Evolutionary conservation across 2,329 filamentous ascomycete genomes (phyloP), one percentile per base, ranked within the genome.

Genomic region (Exophiala sp.): DNA sequence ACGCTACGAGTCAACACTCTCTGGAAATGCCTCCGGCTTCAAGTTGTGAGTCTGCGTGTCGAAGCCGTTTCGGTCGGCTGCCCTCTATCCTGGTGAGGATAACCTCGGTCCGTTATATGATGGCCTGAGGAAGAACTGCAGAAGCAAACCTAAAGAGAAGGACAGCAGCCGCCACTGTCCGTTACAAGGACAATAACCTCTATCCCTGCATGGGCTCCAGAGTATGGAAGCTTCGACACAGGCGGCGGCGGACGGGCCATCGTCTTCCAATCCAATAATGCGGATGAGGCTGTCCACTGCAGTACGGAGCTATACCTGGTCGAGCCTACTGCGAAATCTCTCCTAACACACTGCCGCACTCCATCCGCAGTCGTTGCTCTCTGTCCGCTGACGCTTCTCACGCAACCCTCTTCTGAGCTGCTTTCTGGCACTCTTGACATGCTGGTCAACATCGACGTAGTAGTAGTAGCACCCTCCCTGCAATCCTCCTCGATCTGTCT

Each of bases 341-440:
- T n/a, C n/a, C n/a, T 22, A 42, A 3, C 23, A 7, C 11, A 3
- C 14, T 3, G 6, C 38, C 8, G 21, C 14, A 41, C 38, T n/a
- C 21, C 38, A 14, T 24, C 38, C 19, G 21, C 38, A 27, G 19
- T 21, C 27, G 8, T 41, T 6, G 21, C 16, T 22, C 24, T 41
- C 19, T 41, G 39, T 18, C 41, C 24, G 41, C 41, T 43, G 41
- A 43, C 41, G 27, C 19, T n/a, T 9, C 41, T 14, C 41, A 29
- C 32, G 41, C 41, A 32, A 43, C 41, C 41, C 41, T 43, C 41
- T 32, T 30, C 23, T 32, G 41, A 32, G 8, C 24, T 32, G 23
- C 41, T 43, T 43, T 21, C 27, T 43, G 8, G 14, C 32, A 40
- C 21, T 42, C 24, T 46, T 48, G 46, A 32, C 41, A 34, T 35